These are phyloP conservation scores for Neurospora sp. DNA, from an alignment of 495 filamentous ascomycete species.

Conservation along the genomic window DNA sequence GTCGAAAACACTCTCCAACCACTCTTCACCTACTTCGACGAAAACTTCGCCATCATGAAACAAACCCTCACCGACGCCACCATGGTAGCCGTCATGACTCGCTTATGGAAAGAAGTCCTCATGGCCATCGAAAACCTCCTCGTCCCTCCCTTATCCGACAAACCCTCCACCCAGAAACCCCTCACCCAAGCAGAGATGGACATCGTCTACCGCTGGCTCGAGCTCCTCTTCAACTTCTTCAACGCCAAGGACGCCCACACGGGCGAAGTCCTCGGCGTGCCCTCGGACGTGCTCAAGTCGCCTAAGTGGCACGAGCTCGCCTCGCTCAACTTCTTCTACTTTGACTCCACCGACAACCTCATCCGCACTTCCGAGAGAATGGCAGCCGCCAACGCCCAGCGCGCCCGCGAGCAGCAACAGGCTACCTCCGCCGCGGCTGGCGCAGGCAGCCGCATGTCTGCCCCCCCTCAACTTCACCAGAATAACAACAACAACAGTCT, in stretches of 20 bases:
- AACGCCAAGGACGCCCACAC: constrained; percentile 85
- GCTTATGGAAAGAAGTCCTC: constrained; percentile 95
- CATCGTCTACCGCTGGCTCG: constrained; percentile 89
- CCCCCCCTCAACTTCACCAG: constrained; percentile 47
- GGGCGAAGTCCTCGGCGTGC: constrained; percentile 78
- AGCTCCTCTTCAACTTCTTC: constrained; percentile 91
- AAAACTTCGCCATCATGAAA: constrained; percentile 99
- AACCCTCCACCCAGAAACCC: constrained; percentile 79
- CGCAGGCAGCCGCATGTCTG: constrained; percentile 50
- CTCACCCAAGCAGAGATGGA: constrained; percentile 87
- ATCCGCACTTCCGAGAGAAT: constrained; percentile 91
- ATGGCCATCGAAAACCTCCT: constrained; percentile 82
- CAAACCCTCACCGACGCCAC: constrained; percentile 84
- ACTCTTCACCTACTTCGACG: constrained; percentile 94
- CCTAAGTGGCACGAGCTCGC: constrained; percentile 98
- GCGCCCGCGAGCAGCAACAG: constrained; percentile 43
- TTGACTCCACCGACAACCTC: constrained; percentile 81
- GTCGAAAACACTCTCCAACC: constrained; percentile 74
- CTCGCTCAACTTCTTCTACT: constrained; percentile 96
- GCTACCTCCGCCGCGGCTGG: constrained; percentile 11
- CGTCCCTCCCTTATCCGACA: constrained; percentile 92
- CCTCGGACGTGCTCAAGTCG: constrained; percentile 82
- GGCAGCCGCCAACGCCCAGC: constrained; percentile 77
- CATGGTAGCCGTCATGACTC: constrained; percentile 95
- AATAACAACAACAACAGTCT: not conserved